Evolutionary conservation across 345 rosid species (phyloP), one percentile per base, ranked within the genome.

Genomic region (Passiflora organensis): DNA sequence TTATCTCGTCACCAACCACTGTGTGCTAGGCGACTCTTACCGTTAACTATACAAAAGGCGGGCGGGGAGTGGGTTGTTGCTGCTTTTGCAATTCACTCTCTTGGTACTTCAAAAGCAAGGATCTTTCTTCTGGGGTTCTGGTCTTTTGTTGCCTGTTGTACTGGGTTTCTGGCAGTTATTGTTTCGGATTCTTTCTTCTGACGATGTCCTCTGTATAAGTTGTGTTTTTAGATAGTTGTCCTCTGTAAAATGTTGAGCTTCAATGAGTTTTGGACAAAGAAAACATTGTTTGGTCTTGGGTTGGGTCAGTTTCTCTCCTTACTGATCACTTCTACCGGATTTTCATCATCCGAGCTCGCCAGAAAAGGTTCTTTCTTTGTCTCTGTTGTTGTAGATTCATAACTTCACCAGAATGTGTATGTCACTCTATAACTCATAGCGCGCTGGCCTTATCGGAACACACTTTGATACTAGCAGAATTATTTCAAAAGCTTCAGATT

Each of bases 231-330:
- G 58, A 9, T 32, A 0, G 2, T 13, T 52, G 6, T 48, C 2
- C 3, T 28, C 8, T 28, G n/a, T 8, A 47, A 39, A 44, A 84
- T 63, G 76, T 3, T 56, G 66, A 68, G 1, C 51, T 78, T 65
- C n/a, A 72, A 66, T 19, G 71, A 80, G 50, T 73, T 78, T 38
- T 75, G 73, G 60, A 76, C 72, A 0, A 78, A 72, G 72, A 84
- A 77, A 67, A 87, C 78, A 32, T 57, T 82, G 60, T 43, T 76
- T 47, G 95, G 79, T 57, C 95, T 84, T 74, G 91, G 73, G 13
- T 61, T 87, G 61, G 95, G 95, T 13, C 95, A 87, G 61, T 79
- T 80, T 68, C 72, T 87, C 41, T 87, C 95, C 0, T 78, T 87
- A 64, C 72, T 87, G 18, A 59, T 59, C 13, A 82, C 91, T 69